A percentile compares a stretch with the other conserved stretches of the same genome.
These are phyloP conservation scores for Nemania serpens DNA, from an alignment of 2,329 filamentous ascomycete species.

Conservation along the genomic window DNA sequence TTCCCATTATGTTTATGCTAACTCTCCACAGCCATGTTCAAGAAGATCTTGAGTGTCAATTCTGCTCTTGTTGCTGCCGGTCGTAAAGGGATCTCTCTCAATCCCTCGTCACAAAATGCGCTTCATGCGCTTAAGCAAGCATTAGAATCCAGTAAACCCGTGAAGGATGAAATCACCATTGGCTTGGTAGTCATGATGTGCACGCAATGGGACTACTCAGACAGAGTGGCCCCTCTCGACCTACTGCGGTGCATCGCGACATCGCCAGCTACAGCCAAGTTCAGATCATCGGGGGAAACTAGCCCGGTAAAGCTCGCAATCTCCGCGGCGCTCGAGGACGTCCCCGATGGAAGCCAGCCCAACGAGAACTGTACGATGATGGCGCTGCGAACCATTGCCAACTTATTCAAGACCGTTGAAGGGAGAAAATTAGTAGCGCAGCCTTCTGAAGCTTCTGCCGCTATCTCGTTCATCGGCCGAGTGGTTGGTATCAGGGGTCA, in stretches of 20 bases:
- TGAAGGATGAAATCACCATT: constrained; percentile 58
- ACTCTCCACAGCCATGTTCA: constrained; percentile 61
- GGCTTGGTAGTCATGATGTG: constrained; percentile 72
- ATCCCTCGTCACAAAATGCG: constrained; percentile 69
- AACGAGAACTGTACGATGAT: constrained; percentile 88
- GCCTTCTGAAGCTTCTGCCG: constrained; percentile 59
- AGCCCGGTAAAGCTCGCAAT: constrained; percentile 64
- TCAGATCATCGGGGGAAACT: constrained; percentile 55
- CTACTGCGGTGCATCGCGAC: constrained; percentile 82
- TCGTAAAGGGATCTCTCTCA: constrained; percentile 74
- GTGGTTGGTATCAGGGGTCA: constrained; percentile 59
- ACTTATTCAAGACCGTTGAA: constrained; percentile 76
- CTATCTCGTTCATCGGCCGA: constrained; percentile 66
- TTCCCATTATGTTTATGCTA: constrained; percentile 3
- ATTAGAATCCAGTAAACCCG: constrained; percentile 62
- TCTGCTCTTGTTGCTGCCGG: constrained; percentile 71
- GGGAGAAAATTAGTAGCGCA: constrained; percentile 69
- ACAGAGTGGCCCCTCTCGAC: constrained; percentile 83
- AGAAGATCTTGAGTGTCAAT: constrained; percentile 78
- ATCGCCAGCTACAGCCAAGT: constrained; percentile 67
- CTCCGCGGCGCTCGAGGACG: constrained; percentile 43
- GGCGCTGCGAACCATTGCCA: constrained; percentile 77
- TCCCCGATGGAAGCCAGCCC: constrained; percentile 62
- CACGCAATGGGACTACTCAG: constrained; percentile 78
- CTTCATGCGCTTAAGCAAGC: constrained; percentile 66